Evolutionary conservation across 306 rosid genomes (phyloP), one percentile per base, ranked within the genome.

Genomic region (Cicer yamashitae): DNA sequence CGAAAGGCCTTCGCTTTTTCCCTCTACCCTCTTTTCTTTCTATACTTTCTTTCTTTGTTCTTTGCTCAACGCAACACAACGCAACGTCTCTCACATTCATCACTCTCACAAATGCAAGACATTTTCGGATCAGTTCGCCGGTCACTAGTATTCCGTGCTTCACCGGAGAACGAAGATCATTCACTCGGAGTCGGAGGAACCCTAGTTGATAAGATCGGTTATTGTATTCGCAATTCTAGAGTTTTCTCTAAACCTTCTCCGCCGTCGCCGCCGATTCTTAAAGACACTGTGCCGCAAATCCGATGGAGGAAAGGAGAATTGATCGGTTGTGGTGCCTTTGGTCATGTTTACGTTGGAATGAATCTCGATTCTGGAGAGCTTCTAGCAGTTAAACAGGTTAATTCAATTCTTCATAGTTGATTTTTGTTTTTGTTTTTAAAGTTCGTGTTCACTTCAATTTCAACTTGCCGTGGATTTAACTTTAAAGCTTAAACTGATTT

Each of bases 221-320:
- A 84, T 39, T 89, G 93, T 63, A 85, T 96, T 61, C 93, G 96
- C 1, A 92, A 81, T 81, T 96, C 99, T 71, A 85, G 90, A 87
- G 98, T 90, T 47, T 92, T 96, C 82, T 88, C 96, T 25, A 92
- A 81, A 76, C 91, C 85, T 50, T 88, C 82, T 3, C 85, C 83
- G 20, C 74, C 87, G 6, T 77, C 85, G 8, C 85, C 88, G 2
- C 83, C 84, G 77, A 14, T 82, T 17, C 84, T 56, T 2, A 87
- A 79, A 78, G 93, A 87, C 8, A 45, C 59, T 9, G 79, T 77
- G 3, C 93, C 87, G 8, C 81, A 88, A 85, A 96, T 96, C 88
- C 91, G 99, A 89, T 96, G 99, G 99, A 93, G 98, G 52, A 96
- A 92, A 73, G 99, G 99, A 30, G 99, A 96, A 83, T 87, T 96